Percentiles rank a stretch among this genome's conserved stretches.
Conservation (phyloP, 148 eudicot genomes). For the Nepenthes gracilis region DNA sequence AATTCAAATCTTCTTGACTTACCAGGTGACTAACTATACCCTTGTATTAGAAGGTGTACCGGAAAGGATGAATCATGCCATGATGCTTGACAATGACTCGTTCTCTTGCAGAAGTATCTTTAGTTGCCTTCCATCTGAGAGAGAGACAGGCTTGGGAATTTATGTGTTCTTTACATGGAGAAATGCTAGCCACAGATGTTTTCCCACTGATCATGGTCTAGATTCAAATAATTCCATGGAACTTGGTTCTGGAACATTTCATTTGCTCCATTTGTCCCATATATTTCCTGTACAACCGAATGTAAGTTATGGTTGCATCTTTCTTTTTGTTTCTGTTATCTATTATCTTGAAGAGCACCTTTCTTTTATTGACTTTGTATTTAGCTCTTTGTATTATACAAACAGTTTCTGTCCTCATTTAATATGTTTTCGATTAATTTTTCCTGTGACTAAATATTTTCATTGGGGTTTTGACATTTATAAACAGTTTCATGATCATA, state of each 20-base stretch:
- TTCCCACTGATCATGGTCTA: conserved; percentile 8
- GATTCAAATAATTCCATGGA: conserved; percentile 17
- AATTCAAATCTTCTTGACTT: not conserved
- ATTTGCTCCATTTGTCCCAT: conserved; percentile 54
- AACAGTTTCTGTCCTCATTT: too few relatives aligned
- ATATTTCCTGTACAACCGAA: conserved; percentile 55
- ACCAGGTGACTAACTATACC: conserved; percentile 58
- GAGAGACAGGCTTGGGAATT: conserved; percentile 21
- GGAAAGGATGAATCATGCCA: conserved; percentile 20
- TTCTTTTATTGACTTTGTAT: not conserved
- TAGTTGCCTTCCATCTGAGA: conserved; percentile 10
- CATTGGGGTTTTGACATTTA: not conserved
- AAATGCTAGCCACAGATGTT: conserved; percentile 19
- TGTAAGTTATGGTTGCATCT: conserved; percentile 25
- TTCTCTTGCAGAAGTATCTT: conserved; percentile 59
- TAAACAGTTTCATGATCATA: conserved; percentile 44
- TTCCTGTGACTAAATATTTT: not conserved
- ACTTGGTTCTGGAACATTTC: conserved; percentile 57
- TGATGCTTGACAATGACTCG: conserved; percentile 22
- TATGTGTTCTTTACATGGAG: conserved; percentile 40
- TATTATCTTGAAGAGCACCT: not conserved
- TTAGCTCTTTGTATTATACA: not conserved
- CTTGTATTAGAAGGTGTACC: conserved; percentile 58
- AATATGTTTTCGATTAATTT: not conserved
- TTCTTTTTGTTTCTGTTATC: conserved; percentile 1